phyloP scores from a whole-genome alignment of 2,329 filamentous ascomycete species.

The Microdochium nivale region DNA sequence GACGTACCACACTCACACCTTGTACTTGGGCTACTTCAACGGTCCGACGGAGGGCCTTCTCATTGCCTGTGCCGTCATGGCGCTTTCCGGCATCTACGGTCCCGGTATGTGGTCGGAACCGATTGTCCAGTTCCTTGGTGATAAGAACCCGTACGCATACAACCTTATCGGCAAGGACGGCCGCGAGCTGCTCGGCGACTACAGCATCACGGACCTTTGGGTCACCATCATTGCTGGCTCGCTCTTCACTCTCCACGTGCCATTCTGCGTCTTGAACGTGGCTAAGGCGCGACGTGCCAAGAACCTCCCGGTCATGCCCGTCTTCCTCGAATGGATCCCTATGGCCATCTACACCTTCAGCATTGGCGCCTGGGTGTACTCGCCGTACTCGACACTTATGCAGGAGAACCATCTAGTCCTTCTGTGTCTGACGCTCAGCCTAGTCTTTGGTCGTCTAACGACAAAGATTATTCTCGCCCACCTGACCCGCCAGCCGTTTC shows the following conservation, averaged over 20 bases:
- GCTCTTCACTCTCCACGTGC: constrained; percentile 67
- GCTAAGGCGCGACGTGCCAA: constrained; percentile 63
- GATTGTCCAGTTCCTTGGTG: constrained; percentile 60
- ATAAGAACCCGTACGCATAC: constrained; percentile 34
- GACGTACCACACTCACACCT: constrained; percentile 95
- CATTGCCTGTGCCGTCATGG: constrained; percentile 80
- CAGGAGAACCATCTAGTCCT: constrained; percentile 80
- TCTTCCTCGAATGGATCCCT: constrained; percentile 91
- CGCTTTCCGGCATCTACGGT: constrained; percentile 78
- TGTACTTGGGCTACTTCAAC: constrained; percentile 95
- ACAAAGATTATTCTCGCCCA: constrained; percentile 99
- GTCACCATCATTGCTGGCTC: constrained; percentile 59
- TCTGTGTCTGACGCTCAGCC: constrained; percentile 89
- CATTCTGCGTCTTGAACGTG: constrained; percentile 85
- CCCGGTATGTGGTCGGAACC: constrained; percentile 78
- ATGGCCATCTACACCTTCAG: constrained; percentile 73
- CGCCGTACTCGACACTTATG: constrained; percentile 75
- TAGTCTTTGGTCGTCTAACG: constrained; percentile 95
- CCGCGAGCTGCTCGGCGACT: constrained; percentile 50
- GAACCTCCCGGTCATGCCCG: constrained; percentile 65
- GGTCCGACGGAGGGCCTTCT: constrained; percentile 93
- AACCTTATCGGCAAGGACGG: constrained; percentile 54
- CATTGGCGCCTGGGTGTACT: constrained; percentile 79
- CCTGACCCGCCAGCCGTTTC: constrained; percentile 86
- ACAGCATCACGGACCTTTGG: constrained; percentile 84